Base-by-base conservation (phyloP, 2,329 filamentous ascomycete genomes). In the Dactylellina drechsleri region DNA sequence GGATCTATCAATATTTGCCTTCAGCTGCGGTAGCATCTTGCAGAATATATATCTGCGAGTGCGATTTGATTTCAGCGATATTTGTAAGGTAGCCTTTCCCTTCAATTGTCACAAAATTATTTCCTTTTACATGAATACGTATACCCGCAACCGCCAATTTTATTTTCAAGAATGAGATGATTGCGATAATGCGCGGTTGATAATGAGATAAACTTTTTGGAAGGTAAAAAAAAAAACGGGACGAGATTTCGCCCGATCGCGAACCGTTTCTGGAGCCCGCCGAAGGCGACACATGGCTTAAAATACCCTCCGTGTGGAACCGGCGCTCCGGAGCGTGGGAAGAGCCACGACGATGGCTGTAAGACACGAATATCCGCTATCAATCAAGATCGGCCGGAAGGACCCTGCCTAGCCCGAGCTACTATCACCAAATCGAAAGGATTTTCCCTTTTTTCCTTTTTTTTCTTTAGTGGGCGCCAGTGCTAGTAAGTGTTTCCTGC, bases 321-420 rank as follows among this genome's bases (percentile, higher is more conserved):
- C 68, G 68, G 68, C 57, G 61, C 56, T 41, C 61, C 47, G 54
- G 28, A 47, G 47, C 54, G 54, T 61, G 16, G 23, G 40, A 18
- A 23, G 56, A 59, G 36, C 40, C 40, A 45, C 40, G 43, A 45
- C 15, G 31, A 57, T 28, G 56, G 23, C 43, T 60, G 41, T 60
- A 49, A 60, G 57, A 60, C 57, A 47, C 26, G 52, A 47, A 58
- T 16, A 36, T 36, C 59, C 52, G 45, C 41, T 58, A 50, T 66
- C 61, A 62, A 66, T 66, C 61, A 57, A 66, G 56, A 66, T 66
- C 61, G 52, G 61, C 68, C 68, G 50, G 60, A 72, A 49, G 47
- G 53, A 20, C 10, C n/a, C 45, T 61, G 52, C 31, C 31, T 36
- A 36, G 31, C 31, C 10, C 5, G 31, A 36, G 31, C 31, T 36